Evolutionary conservation across 306 rosid genomes (phyloP), one percentile per base, ranked within the genome.

Genomic region (Urtica urens): DNA sequence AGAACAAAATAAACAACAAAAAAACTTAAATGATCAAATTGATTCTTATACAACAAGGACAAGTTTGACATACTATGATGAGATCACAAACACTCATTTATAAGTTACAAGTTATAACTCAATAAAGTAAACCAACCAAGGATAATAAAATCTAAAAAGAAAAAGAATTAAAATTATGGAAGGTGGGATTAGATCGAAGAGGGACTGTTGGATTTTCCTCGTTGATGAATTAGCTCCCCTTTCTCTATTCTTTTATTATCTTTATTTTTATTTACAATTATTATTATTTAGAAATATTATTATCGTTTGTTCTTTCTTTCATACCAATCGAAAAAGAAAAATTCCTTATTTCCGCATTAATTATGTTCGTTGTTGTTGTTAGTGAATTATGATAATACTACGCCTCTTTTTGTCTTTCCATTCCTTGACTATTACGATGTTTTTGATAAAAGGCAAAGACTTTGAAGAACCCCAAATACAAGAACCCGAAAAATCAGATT

Each of bases 381-480:
- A 64, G 65, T 65, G 51, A 66, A 53, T 68, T 10, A 71, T 82
- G 84, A 82, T 77, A 61, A 75, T 72, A 38, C 59, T 53, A 51
- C 63, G 18, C 71, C 22, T 69, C 70, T 55, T 17, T 46, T 51
- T 51, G 60, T 59, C 65, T 74, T 86, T 63, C 72, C 67, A 17
- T 72, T 70, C 70, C 90, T 74, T 78, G 75, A 76, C 93, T 64
- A 59, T 71, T 64, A 77, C 93, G 94, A 75, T 69, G 73, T 69
- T 77, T 51, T 71, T 57, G 70, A 64, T 71, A 39, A 31, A 64
- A 68, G 66, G 63, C 58, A 7, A 50, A 54, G 50, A 67, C 42
- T 16, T 8, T 35, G 40, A 16, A 35, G 10, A 23, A 13, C n/a
- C 24, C 18, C 64, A 68, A 49, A 24, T 38, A 19, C 50, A 42